Base-by-base conservation (phyloP, 2,329 filamentous ascomycete genomes). In the Pestalotiopsis fici region DNA sequence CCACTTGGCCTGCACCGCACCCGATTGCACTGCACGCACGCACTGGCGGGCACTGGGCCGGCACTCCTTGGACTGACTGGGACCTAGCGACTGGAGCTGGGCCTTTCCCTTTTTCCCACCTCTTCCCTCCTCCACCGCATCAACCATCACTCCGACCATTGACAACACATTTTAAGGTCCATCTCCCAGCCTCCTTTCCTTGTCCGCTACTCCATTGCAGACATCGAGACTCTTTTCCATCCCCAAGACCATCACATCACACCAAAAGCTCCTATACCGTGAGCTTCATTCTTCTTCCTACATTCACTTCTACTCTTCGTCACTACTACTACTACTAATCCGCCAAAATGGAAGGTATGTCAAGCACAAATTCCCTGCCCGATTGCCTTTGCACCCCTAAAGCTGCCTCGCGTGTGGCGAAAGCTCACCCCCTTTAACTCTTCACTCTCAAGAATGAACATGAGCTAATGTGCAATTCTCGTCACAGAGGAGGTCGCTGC, bases 401-500 rank as follows among this genome's bases (percentile, higher is more conserved):
- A 21, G 13, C 13, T 9, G 25, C 28, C 35, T 15, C 18, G 50
- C 31, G 54, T 21, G 50, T n/a, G 55, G 25, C 47, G 31, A 47
- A 23, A 54, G 15, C 28, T 37, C 27, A 6, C 50, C 23, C 31
- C 37, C 37, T 66, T 71, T 39, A 64, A 60, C 50, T 66, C 65
- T 66, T 64, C 68, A 62, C 67, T 69, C 69, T 65, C 66, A 60
- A 67, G 67, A 25, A 68, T 47, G 37, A 70, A 67, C 71, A 69
- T 68, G 77, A 71, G 78, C 87, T 88, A 74, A 87, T 80, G 39
- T 73, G 18, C 69, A 74, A 75, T 81, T 71, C 76, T 71, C 70
- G 71, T 73, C 86, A 85, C 83, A 98, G 96, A 99, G 91, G 96
- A 99, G 94, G 96, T 99, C 87, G 96, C 96, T 86, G 96, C 96